Conservation (phyloP, 2,329 filamentous ascomycete species). For the Xylaria arbuscula region DNA sequence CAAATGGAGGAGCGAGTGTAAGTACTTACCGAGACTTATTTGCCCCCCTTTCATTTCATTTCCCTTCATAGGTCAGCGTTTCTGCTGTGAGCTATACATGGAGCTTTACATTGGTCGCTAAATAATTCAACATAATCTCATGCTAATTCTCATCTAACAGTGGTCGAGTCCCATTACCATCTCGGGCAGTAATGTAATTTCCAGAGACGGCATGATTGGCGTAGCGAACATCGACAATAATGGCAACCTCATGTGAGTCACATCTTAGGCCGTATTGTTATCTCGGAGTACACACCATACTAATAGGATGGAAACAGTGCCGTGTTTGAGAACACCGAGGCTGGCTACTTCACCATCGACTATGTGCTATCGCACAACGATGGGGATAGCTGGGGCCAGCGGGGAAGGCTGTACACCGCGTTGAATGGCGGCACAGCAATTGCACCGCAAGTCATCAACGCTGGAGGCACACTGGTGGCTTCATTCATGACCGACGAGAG, state of each 20-base stretch:
- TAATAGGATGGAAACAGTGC: slow-evolving; percentile 40
- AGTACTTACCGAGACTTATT: slow-evolving; percentile 7
- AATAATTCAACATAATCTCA: slow-evolving; percentile 45
- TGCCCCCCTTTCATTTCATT: neutral
- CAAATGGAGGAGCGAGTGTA: slow-evolving; percentile 53
- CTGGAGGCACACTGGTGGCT: slow-evolving; percentile 55
- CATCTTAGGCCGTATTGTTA: neutral
- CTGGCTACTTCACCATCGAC: slow-evolving; percentile 51
- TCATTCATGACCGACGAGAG: slow-evolving; percentile 61
- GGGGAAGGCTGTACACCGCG: slow-evolving; percentile 54
- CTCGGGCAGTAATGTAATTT: slow-evolving; percentile 49
- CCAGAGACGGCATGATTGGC: slow-evolving; percentile 60
- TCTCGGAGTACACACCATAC: neutral
- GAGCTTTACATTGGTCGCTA: neutral
- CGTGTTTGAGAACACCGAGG: slow-evolving; percentile 57
- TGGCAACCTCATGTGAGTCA: slow-evolving; percentile 51
- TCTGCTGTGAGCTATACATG: neutral
- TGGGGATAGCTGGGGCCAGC: slow-evolving; percentile 55
- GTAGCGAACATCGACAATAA: slow-evolving; percentile 50
- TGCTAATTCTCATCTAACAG: slow-evolving; percentile 27
- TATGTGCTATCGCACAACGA: slow-evolving; percentile 55
- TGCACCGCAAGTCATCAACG: slow-evolving; percentile 57
- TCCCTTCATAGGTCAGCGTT: neutral
- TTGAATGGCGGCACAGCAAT: slow-evolving; percentile 51
- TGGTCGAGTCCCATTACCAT: slow-evolving; percentile 46